phyloP scores from a whole-genome alignment of 2,329 filamentous ascomycete genomes.

The Cladosporium colombiae region DNA sequence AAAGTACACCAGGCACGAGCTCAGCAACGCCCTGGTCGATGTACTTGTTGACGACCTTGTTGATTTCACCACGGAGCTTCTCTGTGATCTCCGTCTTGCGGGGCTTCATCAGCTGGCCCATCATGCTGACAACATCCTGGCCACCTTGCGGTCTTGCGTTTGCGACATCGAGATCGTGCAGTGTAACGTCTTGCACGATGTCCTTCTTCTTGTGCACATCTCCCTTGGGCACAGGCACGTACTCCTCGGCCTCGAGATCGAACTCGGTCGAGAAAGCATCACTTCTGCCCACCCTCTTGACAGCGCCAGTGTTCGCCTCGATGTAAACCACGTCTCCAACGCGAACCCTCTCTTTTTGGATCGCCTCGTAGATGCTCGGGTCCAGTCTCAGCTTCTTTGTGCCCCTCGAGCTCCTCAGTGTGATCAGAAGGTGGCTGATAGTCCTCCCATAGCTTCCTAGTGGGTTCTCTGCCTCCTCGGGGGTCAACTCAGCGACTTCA shows the following conservation, averaged over 20 bases:
- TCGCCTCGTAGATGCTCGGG: constrained; percentile 98
- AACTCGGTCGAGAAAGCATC: constrained; percentile 99
- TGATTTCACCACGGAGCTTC: constrained; percentile 92
- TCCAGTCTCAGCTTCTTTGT: constrained; percentile 97
- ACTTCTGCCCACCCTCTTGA: constrained; percentile 92
- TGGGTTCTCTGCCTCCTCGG: constrained; percentile 97
- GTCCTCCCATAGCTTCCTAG: constrained; percentile 96
- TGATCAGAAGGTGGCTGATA: constrained; percentile 92
- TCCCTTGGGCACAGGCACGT: constrained; percentile 97
- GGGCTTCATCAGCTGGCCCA: constrained; percentile 99
- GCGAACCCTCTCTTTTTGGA: constrained; percentile 95
- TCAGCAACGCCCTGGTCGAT: constrained; percentile 98
- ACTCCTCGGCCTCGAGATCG: constrained; percentile 97
- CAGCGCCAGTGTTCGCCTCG: constrained; percentile 96
- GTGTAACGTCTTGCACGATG: constrained; percentile 96
- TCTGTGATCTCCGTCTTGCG: constrained; percentile 99
- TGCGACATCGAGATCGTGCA: constrained; percentile 94
- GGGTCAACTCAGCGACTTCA: constrained; percentile 95
- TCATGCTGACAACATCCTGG: constrained; percentile 99
- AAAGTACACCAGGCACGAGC: constrained; percentile 94
- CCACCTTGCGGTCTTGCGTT: constrained; percentile 94
- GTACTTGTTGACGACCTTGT: constrained; percentile 98
- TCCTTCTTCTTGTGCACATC: constrained; percentile 99
- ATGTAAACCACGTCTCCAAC: constrained; percentile 99
- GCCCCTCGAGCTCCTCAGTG: constrained; percentile 90